phyloP scores from a whole-genome alignment of 805 yeast genomes.

The Tetrapisispora arboricola region DNA sequence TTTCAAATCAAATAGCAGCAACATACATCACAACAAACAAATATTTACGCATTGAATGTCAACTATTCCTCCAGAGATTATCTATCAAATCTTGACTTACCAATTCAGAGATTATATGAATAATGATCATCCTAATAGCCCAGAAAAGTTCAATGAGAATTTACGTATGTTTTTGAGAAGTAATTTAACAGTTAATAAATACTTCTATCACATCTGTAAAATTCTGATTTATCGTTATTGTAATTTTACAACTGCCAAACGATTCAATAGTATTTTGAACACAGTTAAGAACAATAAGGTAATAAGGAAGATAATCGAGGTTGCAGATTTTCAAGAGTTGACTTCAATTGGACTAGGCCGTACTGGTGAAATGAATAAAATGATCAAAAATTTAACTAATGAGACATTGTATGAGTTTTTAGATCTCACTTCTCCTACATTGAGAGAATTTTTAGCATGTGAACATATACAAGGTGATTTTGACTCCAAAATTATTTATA shows the following conservation, averaged over 20 bases:
- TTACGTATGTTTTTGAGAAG: conserved; percentile 42
- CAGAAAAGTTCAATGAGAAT: conserved; percentile 34
- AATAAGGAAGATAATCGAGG: conserved; percentile 50
- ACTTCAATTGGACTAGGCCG: conserved; percentile 86
- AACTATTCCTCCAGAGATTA: conserved; percentile 43
- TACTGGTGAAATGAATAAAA: conserved; percentile 81
- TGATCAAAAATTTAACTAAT: conserved; percentile 81
- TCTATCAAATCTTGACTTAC: conserved; percentile 44
- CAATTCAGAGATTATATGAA: conserved; percentile 41
- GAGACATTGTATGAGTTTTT: conserved; percentile 58
- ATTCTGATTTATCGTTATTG: conserved; percentile 57
- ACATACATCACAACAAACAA: background rate
- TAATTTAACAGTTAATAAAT: conserved; percentile 45
- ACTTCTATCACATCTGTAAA: conserved; percentile 46
- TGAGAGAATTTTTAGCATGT: conserved; percentile 70
- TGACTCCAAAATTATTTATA: conserved; percentile 36
- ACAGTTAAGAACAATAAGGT: conserved; percentile 39
- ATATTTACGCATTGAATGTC: background rate
- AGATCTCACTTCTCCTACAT: conserved; percentile 45
- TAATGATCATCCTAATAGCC: conserved; percentile 41
- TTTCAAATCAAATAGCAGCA: too few species aligned
- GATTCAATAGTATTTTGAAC: conserved; percentile 60
- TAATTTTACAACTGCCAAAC: conserved; percentile 67
- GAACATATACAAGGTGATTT: conserved; percentile 82
- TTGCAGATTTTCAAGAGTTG: conserved; percentile 78